phyloP scores from a whole-genome alignment of 2,329 filamentous ascomycete genomes.

The Penicillium italicum region DNA sequence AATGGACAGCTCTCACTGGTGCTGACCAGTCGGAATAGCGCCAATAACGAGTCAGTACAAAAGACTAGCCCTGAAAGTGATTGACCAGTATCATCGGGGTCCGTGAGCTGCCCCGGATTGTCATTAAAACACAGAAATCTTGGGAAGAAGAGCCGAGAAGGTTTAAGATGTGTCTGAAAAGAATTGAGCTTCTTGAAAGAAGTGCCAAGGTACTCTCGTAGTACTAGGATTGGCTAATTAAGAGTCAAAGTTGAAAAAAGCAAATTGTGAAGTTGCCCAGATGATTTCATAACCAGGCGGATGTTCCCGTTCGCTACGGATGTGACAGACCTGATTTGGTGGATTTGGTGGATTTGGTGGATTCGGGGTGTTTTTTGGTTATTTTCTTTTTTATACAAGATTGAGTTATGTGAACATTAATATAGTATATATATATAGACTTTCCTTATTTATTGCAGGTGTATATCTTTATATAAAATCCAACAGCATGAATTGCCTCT shows the following conservation, averaged over 20 bases:
- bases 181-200: neutral
- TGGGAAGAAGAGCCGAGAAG: neutral
- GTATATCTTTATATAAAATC: too few species aligned
- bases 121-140: neutral
- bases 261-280: neutral
- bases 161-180: neutral
- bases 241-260: neutral
- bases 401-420: neutral
- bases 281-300: constrained; percentile 20
- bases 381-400: neutral
- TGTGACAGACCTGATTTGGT: neutral
- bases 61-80: neutral
- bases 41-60: neutral
- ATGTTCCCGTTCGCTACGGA: neutral
- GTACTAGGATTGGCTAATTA: neutral
- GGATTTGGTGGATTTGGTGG: neutral
- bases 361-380: neutral
- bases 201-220: neutral
- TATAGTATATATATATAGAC: neutral
- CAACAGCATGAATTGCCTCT: neutral
- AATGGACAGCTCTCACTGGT: constrained; percentile 12
- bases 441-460: too few species aligned
- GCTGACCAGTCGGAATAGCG: neutral
- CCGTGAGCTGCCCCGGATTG: constrained; percentile 11
- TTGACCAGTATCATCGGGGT: constrained; percentile 5